phyloP scores from a whole-genome alignment of 2,329 filamentous ascomycete genomes.

The Zelopaecilomyces penicillatus region DNA sequence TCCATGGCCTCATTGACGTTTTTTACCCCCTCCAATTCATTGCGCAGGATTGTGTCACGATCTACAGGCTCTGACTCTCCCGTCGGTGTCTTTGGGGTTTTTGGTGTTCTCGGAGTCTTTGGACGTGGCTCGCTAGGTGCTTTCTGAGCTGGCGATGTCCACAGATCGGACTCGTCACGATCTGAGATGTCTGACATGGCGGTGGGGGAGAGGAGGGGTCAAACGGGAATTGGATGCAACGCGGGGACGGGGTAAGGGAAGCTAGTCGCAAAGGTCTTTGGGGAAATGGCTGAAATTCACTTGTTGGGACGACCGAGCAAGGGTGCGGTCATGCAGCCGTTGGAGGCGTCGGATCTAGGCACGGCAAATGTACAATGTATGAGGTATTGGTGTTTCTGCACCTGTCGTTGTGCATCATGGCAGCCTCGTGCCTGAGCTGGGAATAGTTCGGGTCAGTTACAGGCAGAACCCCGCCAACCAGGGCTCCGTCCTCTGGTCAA shows the following conservation, averaged over 20 bases:
- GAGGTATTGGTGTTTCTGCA: not conserved
- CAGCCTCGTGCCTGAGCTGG: too few species aligned
- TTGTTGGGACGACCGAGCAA: too few species aligned
- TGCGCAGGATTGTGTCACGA: constrained; percentile 65
- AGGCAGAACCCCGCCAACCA: too few species aligned
- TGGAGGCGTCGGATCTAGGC: not conserved
- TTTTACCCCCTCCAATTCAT: constrained; percentile 73
- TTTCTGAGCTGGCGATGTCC: constrained; percentile 34
- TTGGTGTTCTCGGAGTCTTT: constrained; percentile 37
- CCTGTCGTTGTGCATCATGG: too few species aligned
- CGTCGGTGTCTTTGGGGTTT: constrained; percentile 38
- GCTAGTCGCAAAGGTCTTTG: too few species aligned
- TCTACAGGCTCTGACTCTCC: constrained; percentile 40
- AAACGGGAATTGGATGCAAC: too few species aligned
- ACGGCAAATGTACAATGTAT: not conserved
- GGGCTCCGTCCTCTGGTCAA: too few species aligned
- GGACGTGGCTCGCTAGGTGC: constrained; percentile 21
- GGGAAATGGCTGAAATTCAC: too few species aligned
- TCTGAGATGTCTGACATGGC: constrained; percentile 38
- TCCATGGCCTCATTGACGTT: constrained; percentile 86
- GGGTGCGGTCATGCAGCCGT: constrained; percentile 5
- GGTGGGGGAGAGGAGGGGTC: not conserved
- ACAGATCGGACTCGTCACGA: constrained; percentile 41
- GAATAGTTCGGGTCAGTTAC: too few species aligned
- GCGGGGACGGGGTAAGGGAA: too few species aligned